Conservation (phyloP, 139 green algal genomes). For the Chlorella sp. region DNA sequence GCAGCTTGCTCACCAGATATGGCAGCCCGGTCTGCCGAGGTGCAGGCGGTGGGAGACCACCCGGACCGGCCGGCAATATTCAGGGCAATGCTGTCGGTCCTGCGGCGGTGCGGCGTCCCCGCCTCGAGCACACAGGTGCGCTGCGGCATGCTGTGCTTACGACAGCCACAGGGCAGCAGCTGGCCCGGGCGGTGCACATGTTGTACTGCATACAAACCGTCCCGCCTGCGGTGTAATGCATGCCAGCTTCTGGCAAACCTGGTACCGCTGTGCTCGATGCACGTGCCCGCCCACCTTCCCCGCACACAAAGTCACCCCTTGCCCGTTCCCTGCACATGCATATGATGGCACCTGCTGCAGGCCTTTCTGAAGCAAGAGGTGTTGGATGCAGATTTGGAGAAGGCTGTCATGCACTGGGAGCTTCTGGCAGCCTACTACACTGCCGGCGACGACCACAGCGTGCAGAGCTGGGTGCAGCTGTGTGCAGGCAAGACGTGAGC, state of each 20-base stretch:
- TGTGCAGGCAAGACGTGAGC: background rate
- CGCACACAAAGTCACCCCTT: background rate
- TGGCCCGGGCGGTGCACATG: no score
- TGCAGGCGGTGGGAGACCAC: background rate
- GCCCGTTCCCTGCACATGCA: no score
- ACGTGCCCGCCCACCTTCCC: no score
- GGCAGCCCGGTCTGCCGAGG: no score
- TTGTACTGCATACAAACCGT: no score
- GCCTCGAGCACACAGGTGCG: no score
- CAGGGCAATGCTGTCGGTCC: background rate
- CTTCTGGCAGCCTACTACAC: background rate
- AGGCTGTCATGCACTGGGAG: background rate
- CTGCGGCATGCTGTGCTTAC: no score
- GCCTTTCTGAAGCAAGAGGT: background rate
- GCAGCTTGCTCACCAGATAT: background rate
- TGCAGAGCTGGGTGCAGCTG: background rate
- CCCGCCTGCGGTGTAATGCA: no score
- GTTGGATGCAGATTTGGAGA: background rate
- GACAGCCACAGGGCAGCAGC: no score
- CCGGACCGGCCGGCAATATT: background rate
- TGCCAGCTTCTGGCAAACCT: background rate
- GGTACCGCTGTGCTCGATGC: background rate
- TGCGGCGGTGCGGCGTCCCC: background rate
- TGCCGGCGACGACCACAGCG: background rate
- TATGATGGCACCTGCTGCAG: background rate